Evolutionary conservation across 2,329 filamentous ascomycete genomes (phyloP), one percentile per base, ranked within the genome.

Genomic region (Ceratocystis lukuohia): DNA sequence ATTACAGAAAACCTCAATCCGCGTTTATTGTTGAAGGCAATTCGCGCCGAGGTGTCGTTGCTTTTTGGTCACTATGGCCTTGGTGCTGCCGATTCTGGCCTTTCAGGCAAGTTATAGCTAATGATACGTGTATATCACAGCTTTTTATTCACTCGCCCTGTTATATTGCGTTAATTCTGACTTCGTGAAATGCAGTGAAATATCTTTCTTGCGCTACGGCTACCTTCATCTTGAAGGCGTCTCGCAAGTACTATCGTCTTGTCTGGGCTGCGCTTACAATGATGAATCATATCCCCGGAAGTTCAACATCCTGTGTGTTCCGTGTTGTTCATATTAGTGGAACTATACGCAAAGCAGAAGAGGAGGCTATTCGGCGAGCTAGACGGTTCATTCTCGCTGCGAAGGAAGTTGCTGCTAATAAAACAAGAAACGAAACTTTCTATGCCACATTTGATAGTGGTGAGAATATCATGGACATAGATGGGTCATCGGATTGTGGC

Each of bases 131-230:
- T 3, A 20, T 28, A 5, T 44, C 17, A 3, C n/a, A 33, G 30
- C 41, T n/a, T 15, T 20, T 6, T 6, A 12, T 17, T 22, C 12
- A n/a, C 46, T 62, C n/a, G 20, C 12, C 17, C 41, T 15, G 12
- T 53, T 53, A 3, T 17, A 53, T 4, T 53, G 10, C 5, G 7
- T 48, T 50, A 8, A 22, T 57, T 37, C 59, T 53, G n/a, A 66
- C 8, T 22, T 66, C n/a, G 69, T 20, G n/a, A 2, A 53, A 53
- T 37, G 12, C 70, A 93, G 90, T 99, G 65, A 96, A 96, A 79
- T 99, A 99, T 75, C 81, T 95, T 64, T 96, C 91, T 0, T 80
- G 86, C 2, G 88, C 91, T n/a, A 99, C 94, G 0, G 96, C 90
- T 5, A 99, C 93, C 0, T 91, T 93, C 65, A 99, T 99, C 68